These are phyloP conservation scores for Lipomyces spencermartinsiae DNA, from an alignment of 805 yeast genomes.

Conservation along the genomic window DNA sequence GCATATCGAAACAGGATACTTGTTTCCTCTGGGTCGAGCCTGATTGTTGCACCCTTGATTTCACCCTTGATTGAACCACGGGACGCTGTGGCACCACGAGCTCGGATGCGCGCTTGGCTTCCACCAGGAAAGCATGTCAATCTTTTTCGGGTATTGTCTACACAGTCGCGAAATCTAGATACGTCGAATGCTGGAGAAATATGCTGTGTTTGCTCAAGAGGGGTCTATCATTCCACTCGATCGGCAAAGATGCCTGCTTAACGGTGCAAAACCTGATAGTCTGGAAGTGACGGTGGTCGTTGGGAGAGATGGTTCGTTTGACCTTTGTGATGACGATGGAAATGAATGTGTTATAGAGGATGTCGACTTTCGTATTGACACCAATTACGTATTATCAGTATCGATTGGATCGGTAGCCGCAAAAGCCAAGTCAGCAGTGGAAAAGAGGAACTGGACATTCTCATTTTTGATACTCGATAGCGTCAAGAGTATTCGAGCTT, in stretches of 20 bases:
- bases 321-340: background rate
- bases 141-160: background rate
- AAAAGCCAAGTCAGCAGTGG: too few relatives aligned
- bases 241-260: background rate
- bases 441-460: too few relatives aligned
- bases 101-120: background rate
- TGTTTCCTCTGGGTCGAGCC: background rate
- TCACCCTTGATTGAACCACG: background rate
- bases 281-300: background rate
- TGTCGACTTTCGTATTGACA: background rate
- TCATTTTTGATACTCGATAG: too few relatives aligned
- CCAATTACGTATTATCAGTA: background rate
- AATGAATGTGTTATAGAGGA: background rate
- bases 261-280: background rate
- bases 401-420: too few relatives aligned
- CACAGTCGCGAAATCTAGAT: background rate
- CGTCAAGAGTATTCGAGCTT: too few relatives aligned
- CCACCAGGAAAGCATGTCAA: slow-evolving; percentile 4
- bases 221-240: background rate
- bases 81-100: background rate
- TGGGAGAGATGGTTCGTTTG: background rate
- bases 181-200: background rate
- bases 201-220: background rate
- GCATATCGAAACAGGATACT: background rate
- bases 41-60: too few relatives aligned